Base-by-base conservation (phyloP, 2,329 filamentous ascomycete species). In the Ophiosphaerella herpotricha region DNA sequence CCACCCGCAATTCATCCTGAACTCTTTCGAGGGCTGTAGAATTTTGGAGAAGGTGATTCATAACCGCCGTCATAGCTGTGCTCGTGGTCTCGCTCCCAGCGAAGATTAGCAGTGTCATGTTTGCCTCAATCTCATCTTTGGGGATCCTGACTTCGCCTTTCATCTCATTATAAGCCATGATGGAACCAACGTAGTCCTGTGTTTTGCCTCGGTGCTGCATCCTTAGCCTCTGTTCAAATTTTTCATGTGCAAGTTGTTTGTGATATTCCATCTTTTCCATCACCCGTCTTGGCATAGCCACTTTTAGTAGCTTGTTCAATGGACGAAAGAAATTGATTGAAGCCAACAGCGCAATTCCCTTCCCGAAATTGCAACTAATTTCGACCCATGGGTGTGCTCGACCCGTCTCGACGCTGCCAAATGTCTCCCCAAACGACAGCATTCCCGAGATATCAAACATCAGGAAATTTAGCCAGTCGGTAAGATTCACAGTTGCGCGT, bases 401-500 rank as follows among this genome's bases (percentile, higher is more conserved):
- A 35, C 50, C 53, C 32, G 43, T 50, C 12, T 43, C 26, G 16
- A 65, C 35, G 24, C 54, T 54, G 2, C 45, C 48, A 18, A 66
- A 82, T 0, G 77, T 73, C 4, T 77, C 74, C 0, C 80, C 80
- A 55, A 83, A 83, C 0, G 80, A 77, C 29, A 83, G 71, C 51
- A 76, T 74, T 7, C 76, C 77, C 46, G 58, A 57, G 5, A 66
- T 54, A 23, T 66, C 60, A 39, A 66, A 64, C 1, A 52, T 58
- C 3, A 55, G 39, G 38, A 48, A 57, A 34, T 60, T 55, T n/a
- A 55, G 36, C 60, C 56, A 62, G 23, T 48, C 29, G 12, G 43
- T 45, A 7, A 57, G 37, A 38, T 60, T 39, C 2, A 57, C 37
- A 32, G 42, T 67, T 52, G 50, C 70, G 55, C 33, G 32, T 9